Base-by-base conservation (phyloP, 305 asterid species). In the Fraxinus baroniana region DNA sequence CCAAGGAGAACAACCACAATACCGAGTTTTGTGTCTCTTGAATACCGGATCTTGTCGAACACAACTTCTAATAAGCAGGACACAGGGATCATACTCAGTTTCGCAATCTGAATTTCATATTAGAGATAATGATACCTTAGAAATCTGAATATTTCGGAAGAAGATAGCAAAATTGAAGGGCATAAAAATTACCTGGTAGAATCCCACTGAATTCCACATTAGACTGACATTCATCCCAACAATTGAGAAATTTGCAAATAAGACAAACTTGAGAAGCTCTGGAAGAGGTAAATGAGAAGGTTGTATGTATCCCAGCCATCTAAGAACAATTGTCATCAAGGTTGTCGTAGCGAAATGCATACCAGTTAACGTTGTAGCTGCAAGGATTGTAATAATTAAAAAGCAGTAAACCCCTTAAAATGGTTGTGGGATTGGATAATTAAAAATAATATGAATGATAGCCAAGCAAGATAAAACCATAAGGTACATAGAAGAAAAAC, bases 131-230 rank as follows among this genome's bases (percentile, higher is more conserved):
- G 46, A 82, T 49, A 83, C 68, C 12, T 72, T 71, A 83, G 18
- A 73, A 32, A 20, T 39, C 37, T 5, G 39, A 62, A 76, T 30
- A 78, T 41, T 24, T 78, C 13, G 79, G 22, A 74, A 62, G 78
- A 78, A 82, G 30, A 57, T 30, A 20, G 75, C 60, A 74, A 57
- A 12, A 17, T 77, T 32, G 41, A 60, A 74, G 81, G 37, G 74
- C 81, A 79, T 76, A 49, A 32, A 24, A 77, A 72, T 82, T 88
- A 91, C 95, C 94, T 92, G 97, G 88, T 93, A 93, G 84, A 93
- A 93, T 86, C 97, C 97, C 82, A 93, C 97, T 0, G 97, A 92
- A 79, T 93, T 93, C 97, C 97, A 93, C 97, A 93, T 93, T 76
- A 93, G 88, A 85, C 97, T 93, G 82, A 93, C 93, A 89, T 93